Conservation (phyloP, 2,329 filamentous ascomycete species). For the Arthrobotrys conoides region DNA sequence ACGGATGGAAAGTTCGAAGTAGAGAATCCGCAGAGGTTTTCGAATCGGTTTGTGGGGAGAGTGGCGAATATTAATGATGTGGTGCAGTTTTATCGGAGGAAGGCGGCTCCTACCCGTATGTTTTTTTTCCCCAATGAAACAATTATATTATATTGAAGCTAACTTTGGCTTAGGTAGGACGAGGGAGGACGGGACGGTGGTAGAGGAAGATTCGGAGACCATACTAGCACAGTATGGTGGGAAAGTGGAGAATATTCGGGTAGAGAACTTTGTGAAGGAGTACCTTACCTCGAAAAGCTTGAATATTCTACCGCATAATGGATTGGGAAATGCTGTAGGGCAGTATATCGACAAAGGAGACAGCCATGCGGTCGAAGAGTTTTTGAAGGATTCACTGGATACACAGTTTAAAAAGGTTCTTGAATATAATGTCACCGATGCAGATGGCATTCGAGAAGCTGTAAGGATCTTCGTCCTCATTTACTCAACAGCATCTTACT, state of each 20-base stretch:
- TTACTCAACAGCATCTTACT: neutral
- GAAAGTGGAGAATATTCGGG: conserved; percentile 81
- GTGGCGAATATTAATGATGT: conserved; percentile 96
- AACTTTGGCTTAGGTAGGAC: conserved; percentile 62
- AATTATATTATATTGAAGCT: conserved; percentile 58
- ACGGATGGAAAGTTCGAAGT: conserved; percentile 88
- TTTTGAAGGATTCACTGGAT: conserved; percentile 79
- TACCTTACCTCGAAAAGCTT: conserved; percentile 89
- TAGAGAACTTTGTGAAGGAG: conserved; percentile 88
- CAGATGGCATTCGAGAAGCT: conserved; percentile 78
- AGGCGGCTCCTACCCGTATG: conserved; percentile 73
- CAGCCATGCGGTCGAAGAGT: conserved; percentile 74
- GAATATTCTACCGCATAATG: conserved; percentile 91
- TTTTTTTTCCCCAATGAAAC: conserved; percentile 26
- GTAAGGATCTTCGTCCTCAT: conserved; percentile 33
- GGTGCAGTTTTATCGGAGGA: conserved; percentile 92
- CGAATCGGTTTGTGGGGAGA: conserved; percentile 88
- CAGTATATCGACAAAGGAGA: conserved; percentile 97
- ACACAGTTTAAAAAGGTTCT: conserved; percentile 80
- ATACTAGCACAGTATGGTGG: conserved; percentile 73
- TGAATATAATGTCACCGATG: conserved; percentile 75
- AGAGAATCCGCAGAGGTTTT: conserved; percentile 96
- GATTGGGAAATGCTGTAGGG: conserved; percentile 90
- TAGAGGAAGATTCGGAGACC: conserved; percentile 75
- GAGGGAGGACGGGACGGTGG: conserved; percentile 69